phyloP scores from a whole-genome alignment of 495 filamentous ascomycete species.

The Neurospora sp. region DNA sequence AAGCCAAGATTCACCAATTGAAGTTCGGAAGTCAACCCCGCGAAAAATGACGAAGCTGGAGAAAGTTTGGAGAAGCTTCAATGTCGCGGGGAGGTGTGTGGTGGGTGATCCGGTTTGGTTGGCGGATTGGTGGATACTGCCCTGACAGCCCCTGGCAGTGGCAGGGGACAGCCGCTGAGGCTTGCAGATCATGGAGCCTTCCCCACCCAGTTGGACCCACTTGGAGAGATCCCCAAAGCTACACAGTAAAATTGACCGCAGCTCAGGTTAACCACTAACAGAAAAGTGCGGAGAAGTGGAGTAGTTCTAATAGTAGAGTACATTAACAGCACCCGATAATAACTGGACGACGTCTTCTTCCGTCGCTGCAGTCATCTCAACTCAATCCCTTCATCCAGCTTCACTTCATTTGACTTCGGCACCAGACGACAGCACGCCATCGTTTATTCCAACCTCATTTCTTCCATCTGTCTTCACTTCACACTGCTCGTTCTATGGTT shows the following conservation, averaged over 20 bases:
- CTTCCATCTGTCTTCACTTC: background rate
- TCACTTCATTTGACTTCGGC: background rate
- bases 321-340: background rate
- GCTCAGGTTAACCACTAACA: background rate
- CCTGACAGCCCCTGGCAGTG: background rate
- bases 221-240: background rate
- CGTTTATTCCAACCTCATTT: background rate
- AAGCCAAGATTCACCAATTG: background rate
- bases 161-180: background rate
- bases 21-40: background rate
- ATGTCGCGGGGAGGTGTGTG: background rate
- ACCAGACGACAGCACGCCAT: background rate
- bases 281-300: no score
- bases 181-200: background rate
- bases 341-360: background rate
- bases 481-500: background rate
- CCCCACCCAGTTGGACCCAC: background rate
- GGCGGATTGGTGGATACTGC: background rate
- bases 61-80: background rate
- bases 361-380: background rate
- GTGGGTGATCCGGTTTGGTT: background rate
- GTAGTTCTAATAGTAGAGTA: no score
- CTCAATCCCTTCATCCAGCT: background rate
- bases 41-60: background rate
- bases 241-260: background rate